Evolutionary conservation across 768 basidiomycete genomes (phyloP), one percentile per base, ranked within the genome.

Genomic region (Suillus americanus): DNA sequence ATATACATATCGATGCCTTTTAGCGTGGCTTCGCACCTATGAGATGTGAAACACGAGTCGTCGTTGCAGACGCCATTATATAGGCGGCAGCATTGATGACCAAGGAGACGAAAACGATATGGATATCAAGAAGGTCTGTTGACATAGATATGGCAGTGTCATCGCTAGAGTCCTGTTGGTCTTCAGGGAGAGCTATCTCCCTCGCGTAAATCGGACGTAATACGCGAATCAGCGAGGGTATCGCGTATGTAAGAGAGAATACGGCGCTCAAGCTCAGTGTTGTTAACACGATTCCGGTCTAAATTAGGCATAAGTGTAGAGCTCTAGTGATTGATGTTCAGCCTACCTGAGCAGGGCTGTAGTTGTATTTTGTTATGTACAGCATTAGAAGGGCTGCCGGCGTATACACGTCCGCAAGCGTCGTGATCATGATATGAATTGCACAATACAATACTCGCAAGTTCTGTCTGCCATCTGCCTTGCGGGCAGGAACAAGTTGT

Each of bases 401-500:
- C 0, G 63, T 55, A 25, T 75, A 77, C 2, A 56, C 13, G 43
- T 37, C 23, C 16, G 68, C 74, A 10, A 64, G 37, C 45, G 28
- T 61, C 10, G 66, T 67, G n/a, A 79, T 9, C 35, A 77, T 64
- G 33, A 55, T 64, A 62, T 78, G 76, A 6, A 51, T 53, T 0
- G 71, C 72, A 66, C 76, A 78, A 67, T 69, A 68, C 25, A 69
- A 10, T n/a, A 78, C 65, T 35, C 75, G 70, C 74, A 73, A 77
- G 35, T 74, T 77, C 14, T 23, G 68, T 51, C 55, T 63, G 10
- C 73, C 75, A 30, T 64, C 62, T 10, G 43, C 12, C 50, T 60
- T 69, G 40, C 48, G 65, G 30, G 37, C 60, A 3, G 77, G 73
- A n/a, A 64, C 37, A 25, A 76, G 62, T 23, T 67, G 45, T 60